These are phyloP conservation scores for Euphorbia tirucalli DNA, from an alignment of 345 rosid species.

Conservation along the genomic window DNA sequence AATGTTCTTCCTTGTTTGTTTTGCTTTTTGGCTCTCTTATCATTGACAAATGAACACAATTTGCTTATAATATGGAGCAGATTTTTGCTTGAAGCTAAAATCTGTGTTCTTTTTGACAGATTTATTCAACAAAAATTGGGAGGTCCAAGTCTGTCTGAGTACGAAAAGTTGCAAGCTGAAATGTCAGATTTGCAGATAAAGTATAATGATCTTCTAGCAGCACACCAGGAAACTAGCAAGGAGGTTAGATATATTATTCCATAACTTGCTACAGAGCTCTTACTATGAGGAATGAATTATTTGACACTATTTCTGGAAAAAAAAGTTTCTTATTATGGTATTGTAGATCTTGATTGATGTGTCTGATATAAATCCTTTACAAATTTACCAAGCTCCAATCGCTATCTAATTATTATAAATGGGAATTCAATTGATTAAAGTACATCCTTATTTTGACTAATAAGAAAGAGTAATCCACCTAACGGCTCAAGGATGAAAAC, in stretches of 20 bases:
- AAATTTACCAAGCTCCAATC: not conserved
- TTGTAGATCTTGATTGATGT: not conserved
- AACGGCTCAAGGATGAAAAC: too few relatives aligned
- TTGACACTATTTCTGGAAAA: not conserved
- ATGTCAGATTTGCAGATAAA: constrained; percentile 60
- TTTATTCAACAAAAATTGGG: constrained; percentile 85
- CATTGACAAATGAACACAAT: not conserved
- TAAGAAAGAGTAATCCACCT: too few relatives aligned
- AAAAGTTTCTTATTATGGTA: not conserved
- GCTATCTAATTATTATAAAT: not conserved
- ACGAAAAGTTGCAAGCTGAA: constrained; percentile 83
- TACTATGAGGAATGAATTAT: not conserved
- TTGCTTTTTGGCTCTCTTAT: not conserved
- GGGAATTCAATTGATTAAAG: not conserved
- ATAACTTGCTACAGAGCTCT: not conserved
- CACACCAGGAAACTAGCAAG: constrained; percentile 64
- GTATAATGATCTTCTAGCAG: constrained; percentile 63
- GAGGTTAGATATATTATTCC: constrained; percentile 41
- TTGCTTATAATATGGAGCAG: too few relatives aligned
- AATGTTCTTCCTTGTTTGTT: not conserved
- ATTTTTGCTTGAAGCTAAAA: not conserved
- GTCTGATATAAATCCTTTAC: not conserved
- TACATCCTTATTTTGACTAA: too few relatives aligned
- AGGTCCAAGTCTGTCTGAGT: constrained; percentile 67
- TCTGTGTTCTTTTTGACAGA: constrained; percentile 34